Percentiles rank a stretch among this genome's conserved stretches.
These are phyloP conservation scores for Nicotiana tabacum DNA, from an alignment of 257 asterid species.

Conservation along the genomic window DNA sequence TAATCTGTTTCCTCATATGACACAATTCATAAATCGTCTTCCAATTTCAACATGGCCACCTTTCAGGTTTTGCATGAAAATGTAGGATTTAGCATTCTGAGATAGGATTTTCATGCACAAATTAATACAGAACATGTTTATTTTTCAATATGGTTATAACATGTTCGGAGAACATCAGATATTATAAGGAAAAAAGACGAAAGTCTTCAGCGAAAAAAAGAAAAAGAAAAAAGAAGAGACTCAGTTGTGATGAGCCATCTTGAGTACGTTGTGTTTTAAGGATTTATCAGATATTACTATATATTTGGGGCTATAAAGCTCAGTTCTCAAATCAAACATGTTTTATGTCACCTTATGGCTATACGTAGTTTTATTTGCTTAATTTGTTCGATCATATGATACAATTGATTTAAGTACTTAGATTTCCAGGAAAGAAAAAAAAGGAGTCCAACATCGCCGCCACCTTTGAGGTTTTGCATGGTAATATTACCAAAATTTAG, in stretches of 20 bases:
- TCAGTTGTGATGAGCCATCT: no score
- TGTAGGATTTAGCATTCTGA: background rate
- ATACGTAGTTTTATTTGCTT: background rate
- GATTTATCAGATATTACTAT: background rate
- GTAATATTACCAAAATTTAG: background rate
- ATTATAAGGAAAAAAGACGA: background rate
- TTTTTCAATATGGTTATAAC: background rate
- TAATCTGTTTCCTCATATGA: conserved; percentile 1
- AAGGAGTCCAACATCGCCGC: background rate
- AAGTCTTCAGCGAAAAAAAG: background rate
- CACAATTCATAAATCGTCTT: background rate
- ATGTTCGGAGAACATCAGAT: background rate
- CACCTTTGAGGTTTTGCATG: background rate
- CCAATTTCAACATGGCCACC: background rate
- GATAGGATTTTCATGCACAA: background rate
- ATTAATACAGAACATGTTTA: background rate
- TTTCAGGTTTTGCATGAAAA: conserved; percentile 6
- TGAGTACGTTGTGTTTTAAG: no score
- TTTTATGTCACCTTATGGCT: background rate
- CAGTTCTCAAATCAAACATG: background rate
- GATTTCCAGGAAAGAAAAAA: background rate
- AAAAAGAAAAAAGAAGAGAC: no score
- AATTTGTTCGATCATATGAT: background rate
- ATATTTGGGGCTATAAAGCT: background rate
- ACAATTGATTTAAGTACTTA: background rate